These are phyloP conservation scores for Rhizopogon rudus DNA, from an alignment of 768 basidiomycete genomes.

Conservation along the genomic window DNA sequence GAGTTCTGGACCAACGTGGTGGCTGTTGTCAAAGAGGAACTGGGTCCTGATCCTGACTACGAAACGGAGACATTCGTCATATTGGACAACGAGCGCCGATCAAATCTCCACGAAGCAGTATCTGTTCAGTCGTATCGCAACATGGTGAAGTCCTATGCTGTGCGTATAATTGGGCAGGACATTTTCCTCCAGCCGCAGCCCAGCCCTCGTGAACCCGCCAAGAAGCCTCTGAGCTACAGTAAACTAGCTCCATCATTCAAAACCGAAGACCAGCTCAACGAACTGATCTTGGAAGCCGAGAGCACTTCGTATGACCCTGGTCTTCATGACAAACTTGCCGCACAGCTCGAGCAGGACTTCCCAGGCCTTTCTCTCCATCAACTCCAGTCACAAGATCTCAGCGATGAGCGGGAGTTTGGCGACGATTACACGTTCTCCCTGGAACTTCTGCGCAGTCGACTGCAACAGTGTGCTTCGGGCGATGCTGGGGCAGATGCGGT, in stretches of 20 bases:
- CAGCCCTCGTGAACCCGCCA: conserved; percentile 26
- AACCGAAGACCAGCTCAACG: conserved; percentile 57
- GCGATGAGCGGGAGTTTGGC: conserved; percentile 72
- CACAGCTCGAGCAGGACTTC: conserved; percentile 46
- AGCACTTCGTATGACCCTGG: conserved; percentile 68
- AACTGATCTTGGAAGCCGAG: conserved; percentile 64
- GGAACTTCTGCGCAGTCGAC: too few relatives aligned
- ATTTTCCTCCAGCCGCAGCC: conserved; percentile 55
- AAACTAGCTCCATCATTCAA: conserved; percentile 54
- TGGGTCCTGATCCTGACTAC: conserved; percentile 73
- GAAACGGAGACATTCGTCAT: conserved; percentile 43
- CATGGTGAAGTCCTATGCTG: conserved; percentile 66
- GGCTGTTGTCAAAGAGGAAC: conserved; percentile 57
- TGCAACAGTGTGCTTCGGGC: conserved; percentile 35
- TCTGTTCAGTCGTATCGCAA: conserved; percentile 64
- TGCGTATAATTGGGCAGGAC: conserved; percentile 72
- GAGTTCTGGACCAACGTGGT: conserved; percentile 71
- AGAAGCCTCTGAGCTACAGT: conserved; percentile 56
- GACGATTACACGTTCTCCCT: conserved; percentile 77
- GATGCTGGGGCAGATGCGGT: conserved; percentile 39
- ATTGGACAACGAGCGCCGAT: conserved; percentile 34
- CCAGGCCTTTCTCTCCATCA: conserved; percentile 61
- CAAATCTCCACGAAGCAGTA: conserved; percentile 57
- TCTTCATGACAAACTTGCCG: conserved; percentile 59
- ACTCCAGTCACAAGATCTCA: conserved; percentile 55